A percentile compares a stretch with the other conserved stretches of the same genome.
phyloP scores from a whole-genome alignment of 441 rosid species.

The Mallotus japonicus region DNA sequence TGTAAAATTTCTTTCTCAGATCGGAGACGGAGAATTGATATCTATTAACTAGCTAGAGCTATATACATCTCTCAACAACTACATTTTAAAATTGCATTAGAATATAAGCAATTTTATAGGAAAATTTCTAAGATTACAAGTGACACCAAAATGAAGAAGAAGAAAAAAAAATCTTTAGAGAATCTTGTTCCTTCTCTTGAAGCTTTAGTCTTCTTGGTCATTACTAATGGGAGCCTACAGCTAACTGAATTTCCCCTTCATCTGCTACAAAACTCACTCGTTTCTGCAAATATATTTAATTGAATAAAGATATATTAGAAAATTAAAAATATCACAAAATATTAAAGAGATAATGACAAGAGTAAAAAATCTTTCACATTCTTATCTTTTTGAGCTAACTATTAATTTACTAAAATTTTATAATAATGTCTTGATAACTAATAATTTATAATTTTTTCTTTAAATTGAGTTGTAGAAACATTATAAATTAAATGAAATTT shows the following conservation, averaged over 20 bases:
- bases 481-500: too few species aligned
- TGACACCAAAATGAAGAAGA: background rate
- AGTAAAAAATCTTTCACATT: too few species aligned
- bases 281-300: slow-evolving; percentile 44
- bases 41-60: background rate
- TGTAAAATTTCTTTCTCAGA: too few species aligned
- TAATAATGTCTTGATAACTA: too few species aligned
- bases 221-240: slow-evolving; percentile 37
- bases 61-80: background rate
- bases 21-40: background rate
- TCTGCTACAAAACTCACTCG: slow-evolving; percentile 67
- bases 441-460: too few species aligned
- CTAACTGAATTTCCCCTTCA: slow-evolving; percentile 49
- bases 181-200: background rate
- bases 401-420: too few species aligned
- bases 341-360: too few species aligned
- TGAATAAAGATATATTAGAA: background rate
- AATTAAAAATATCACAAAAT: background rate
- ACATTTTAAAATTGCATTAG: too few species aligned
- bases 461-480: too few species aligned
- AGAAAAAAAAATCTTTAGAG: background rate
- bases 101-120: background rate
- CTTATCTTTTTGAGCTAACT: too few species aligned
- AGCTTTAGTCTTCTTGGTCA: background rate
- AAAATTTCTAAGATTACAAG: background rate